Percentiles rank a stretch among this genome's conserved stretches.
Conservation (phyloP, 257 asterid species). For the Paulownia fortunei region DNA sequence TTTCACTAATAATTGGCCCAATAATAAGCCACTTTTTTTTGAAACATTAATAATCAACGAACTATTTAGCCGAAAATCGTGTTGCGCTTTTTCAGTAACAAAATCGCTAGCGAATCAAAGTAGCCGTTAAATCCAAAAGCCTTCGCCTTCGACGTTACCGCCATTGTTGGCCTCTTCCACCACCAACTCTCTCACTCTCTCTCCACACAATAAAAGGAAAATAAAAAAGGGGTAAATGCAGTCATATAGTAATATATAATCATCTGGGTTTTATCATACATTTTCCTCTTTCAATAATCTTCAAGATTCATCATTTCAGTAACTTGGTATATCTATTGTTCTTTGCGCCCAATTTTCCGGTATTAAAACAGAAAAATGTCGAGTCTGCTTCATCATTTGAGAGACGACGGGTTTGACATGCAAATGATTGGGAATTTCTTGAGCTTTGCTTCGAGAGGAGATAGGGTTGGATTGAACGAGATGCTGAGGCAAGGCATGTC, state of each 20-base stretch:
- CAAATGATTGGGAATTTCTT: slow-evolving; percentile 62
- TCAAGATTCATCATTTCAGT: neutral
- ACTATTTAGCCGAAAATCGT: no score
- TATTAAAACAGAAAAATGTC: slow-evolving; percentile 31
- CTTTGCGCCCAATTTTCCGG: neutral
- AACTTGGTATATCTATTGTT: neutral
- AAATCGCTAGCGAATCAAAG: neutral
- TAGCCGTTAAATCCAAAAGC: slow-evolving; percentile 19
- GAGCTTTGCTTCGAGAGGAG: slow-evolving; percentile 72
- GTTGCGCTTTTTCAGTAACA: neutral
- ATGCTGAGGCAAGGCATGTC: slow-evolving; percentile 57
- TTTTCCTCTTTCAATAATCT: neutral
- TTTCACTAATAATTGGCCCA: no score
- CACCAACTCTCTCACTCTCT: neutral
- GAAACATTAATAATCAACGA: no score
- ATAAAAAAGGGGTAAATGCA: neutral
- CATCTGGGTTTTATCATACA: neutral
- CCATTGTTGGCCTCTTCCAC: slow-evolving; percentile 30
- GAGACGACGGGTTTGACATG: slow-evolving; percentile 47
- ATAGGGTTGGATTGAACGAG: slow-evolving; percentile 66
- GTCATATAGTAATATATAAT: neutral
- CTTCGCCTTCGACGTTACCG: slow-evolving; percentile 26
- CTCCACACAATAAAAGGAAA: neutral
- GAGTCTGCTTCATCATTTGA: slow-evolving; percentile 27
- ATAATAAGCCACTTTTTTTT: no score